A percentile compares a stretch with the other conserved stretches of the same genome.
These are phyloP conservation scores for Gossypium australe DNA, from an alignment of 345 rosid species.

Conservation along the genomic window DNA sequence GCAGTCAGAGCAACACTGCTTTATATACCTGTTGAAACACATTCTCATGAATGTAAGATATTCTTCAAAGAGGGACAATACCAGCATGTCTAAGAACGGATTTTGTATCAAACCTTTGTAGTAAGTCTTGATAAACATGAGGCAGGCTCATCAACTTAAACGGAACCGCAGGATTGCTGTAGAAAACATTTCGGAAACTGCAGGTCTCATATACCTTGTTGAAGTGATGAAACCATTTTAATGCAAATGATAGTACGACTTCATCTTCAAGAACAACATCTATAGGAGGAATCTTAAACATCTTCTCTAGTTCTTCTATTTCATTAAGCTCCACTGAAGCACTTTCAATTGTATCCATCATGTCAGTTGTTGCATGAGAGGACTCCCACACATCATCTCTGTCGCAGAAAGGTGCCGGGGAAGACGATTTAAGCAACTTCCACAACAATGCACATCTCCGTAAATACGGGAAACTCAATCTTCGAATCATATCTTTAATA, in stretches of 20 bases:
- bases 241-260: conserved; percentile 39
- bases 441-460: conserved; percentile 92
- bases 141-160: conserved; percentile 85
- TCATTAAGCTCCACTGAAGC: conserved; percentile 45
- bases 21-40: conserved; percentile 58
- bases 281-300: conserved; percentile 70
- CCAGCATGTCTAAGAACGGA: conserved; percentile 15
- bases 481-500: conserved; percentile 46
- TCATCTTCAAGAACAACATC: conserved; percentile 52
- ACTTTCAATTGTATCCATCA: conserved; percentile 33
- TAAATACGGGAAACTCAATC: conserved; percentile 69
- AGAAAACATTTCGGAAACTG: conserved; percentile 29
- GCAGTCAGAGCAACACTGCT: conserved; percentile 65
- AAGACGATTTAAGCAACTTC: conserved; percentile 58
- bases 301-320: conserved; percentile 57
- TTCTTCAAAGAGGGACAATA: background rate
- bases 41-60: conserved; percentile 10
- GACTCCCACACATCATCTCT: conserved; percentile 33
- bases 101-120: conserved; percentile 58
- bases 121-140: conserved; percentile 69
- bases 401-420: conserved; percentile 45
- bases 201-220: conserved; percentile 33
- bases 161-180: conserved; percentile 58
- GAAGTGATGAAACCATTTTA: conserved; percentile 70
- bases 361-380: conserved; percentile 26